phyloP scores from a whole-genome alignment of 2,329 filamentous ascomycete species.

The Fusarium anthophilum region DNA sequence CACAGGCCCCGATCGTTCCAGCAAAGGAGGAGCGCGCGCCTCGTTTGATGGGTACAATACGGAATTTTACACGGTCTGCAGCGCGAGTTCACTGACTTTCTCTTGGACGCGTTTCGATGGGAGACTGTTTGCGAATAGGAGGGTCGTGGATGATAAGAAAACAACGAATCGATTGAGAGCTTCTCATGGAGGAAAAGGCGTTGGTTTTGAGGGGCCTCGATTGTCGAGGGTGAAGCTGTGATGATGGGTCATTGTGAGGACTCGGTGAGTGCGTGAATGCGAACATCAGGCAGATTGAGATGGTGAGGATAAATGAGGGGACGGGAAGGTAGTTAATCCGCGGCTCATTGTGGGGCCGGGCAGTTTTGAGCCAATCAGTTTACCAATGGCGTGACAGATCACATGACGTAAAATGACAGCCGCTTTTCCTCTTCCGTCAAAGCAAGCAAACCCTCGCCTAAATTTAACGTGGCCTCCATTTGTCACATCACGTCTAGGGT shows the following conservation, averaged over 20 bases:
- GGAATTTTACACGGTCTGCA: not conserved
- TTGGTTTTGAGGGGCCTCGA: not conserved
- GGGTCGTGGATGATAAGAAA: not conserved
- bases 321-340: not conserved
- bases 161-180: too few species aligned
- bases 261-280: not conserved
- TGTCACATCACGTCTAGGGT: rapidly evolving
- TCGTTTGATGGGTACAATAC: not conserved
- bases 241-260: not conserved
- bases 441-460: too few species aligned
- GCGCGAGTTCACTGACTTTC: not conserved
- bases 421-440: not conserved
- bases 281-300: not conserved
- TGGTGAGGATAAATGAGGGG: not conserved
- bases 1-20: not conserved
- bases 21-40: not conserved
- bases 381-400: rapidly evolving
- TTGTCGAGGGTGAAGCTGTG: not conserved
- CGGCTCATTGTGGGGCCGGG: rapidly evolving
- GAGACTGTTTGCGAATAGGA: not conserved
- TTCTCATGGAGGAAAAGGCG: not conserved
- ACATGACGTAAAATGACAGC: not conserved
- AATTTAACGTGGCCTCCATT: too few species aligned
- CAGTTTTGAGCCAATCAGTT: not conserved
- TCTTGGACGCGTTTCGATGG: not conserved